Percentiles rank a stretch among this genome's conserved stretches.
Conservation (phyloP, 2,329 filamentous ascomycete species). For the Thelonectria olida region DNA sequence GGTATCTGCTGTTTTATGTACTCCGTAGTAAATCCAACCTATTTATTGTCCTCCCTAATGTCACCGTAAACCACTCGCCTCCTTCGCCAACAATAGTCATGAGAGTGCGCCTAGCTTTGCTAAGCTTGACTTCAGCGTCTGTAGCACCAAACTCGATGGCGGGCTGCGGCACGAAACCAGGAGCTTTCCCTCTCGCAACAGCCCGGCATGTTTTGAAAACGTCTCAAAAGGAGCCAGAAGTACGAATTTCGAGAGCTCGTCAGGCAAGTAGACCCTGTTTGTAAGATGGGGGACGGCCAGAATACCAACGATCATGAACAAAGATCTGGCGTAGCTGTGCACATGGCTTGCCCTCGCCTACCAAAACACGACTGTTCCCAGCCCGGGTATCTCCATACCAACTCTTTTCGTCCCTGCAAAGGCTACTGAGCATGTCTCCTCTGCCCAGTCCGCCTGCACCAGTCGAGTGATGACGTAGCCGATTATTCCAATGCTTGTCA, state of each 20-base stretch:
- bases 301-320: conserved; percentile 31
- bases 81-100: conserved; percentile 25
- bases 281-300: conserved; percentile 28
- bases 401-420: conserved; percentile 26
- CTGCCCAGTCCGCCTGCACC: conserved; percentile 39
- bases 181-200: conserved; percentile 19
- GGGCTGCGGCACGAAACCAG: conserved; percentile 3
- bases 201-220: conserved; percentile 29
- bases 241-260: not conserved
- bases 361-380: conserved; percentile 34
- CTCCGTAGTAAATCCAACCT: not conserved
- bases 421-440: conserved; percentile 27
- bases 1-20: conserved; percentile 33
- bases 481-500: conserved; percentile 78
- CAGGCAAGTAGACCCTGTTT: conserved; percentile 5
- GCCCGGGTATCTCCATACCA: conserved; percentile 32
- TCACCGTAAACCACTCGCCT: conserved; percentile 22
- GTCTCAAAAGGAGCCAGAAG: conserved; percentile 7
- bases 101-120: conserved; percentile 24
- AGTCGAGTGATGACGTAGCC: conserved; percentile 77
- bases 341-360: conserved; percentile 1
- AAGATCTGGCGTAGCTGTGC: not conserved
- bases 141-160: conserved; percentile 34
- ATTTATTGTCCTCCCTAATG: too few relatives aligned
- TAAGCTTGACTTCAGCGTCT: conserved; percentile 30